Conservation (phyloP, 495 filamentous ascomycete species). For the Aspergillus bridgeri region DNA sequence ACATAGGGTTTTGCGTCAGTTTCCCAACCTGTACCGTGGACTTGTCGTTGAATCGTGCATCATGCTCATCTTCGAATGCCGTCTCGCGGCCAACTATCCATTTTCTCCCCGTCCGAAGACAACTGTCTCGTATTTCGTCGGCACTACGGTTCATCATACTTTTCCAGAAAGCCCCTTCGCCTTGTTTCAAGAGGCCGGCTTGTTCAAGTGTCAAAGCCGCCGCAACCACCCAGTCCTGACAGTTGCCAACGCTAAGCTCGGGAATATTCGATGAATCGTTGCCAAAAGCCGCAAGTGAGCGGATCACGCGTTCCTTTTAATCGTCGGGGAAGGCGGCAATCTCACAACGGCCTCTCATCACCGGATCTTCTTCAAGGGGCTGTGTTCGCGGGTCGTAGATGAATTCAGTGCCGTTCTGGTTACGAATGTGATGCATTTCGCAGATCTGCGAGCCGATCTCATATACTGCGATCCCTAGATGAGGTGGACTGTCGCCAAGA, state of each 20-base stretch:
- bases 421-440: slow-evolving; percentile 25
- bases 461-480: slow-evolving; percentile 21
- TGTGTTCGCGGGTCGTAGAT: slow-evolving; percentile 24
- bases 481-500: slow-evolving; percentile 20
- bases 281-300: slow-evolving; percentile 8
- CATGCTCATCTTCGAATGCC: slow-evolving; percentile 14
- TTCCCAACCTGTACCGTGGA: slow-evolving; percentile 8
- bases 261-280: slow-evolving; percentile 16
- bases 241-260: slow-evolving; percentile 18
- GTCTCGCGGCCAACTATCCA: slow-evolving; percentile 12
- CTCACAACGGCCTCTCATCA: slow-evolving; percentile 20
- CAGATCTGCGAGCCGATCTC: slow-evolving; percentile 12
- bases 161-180: slow-evolving; percentile 17
- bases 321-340: slow-evolving; percentile 9
- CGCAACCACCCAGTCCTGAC: slow-evolving; percentile 19
- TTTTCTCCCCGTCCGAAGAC: slow-evolving; percentile 5
- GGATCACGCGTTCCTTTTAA: not conserved
- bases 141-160: slow-evolving; percentile 19
- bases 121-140: slow-evolving; percentile 10
- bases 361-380: slow-evolving; percentile 22
- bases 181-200: slow-evolving; percentile 1
- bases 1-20: slow-evolving; percentile 13
- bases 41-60: slow-evolving; percentile 16
- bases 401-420: slow-evolving; percentile 16
- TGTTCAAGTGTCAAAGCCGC: slow-evolving; percentile 12